Evolutionary conservation across 1,139 yeast species (phyloP).

Genomic region (Casaregolazyma suthepensis): DNA sequence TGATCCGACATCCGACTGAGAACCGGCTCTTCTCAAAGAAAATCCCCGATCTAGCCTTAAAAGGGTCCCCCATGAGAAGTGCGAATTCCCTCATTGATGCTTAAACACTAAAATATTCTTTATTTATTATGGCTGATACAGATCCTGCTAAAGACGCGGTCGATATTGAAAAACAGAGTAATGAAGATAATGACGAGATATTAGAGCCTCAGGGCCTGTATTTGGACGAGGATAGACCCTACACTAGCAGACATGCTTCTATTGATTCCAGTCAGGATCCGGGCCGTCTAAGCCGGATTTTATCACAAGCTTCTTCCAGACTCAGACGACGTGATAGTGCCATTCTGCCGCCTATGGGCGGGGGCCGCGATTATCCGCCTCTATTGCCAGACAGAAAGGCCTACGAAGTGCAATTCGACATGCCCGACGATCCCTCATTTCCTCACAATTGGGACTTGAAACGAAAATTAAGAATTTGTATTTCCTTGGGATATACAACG

Average conservation of each 20-base stretch:
- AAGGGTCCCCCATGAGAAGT: neutral
- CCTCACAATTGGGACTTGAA: conserved; percentile 45
- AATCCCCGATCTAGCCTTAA: neutral
- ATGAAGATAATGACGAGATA: neutral
- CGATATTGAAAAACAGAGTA: neutral
- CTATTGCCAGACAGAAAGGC: conserved; percentile 39
- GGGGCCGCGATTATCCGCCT: conserved; percentile 46
- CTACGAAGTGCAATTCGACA: conserved; percentile 48
- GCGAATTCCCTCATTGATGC: neutral
- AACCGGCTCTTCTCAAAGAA: neutral
- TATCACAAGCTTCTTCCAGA: conserved; percentile 13
- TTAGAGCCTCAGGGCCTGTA: neutral
- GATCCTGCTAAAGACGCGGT: neutral
- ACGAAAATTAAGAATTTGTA: conserved; percentile 32
- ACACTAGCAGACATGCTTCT: neutral
- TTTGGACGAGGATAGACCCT: neutral
- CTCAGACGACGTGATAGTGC: conserved; percentile 12
- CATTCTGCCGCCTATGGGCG: conserved; percentile 35
- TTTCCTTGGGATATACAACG: conserved; percentile 35
- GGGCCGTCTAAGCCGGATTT: conserved; percentile 15
- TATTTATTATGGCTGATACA: neutral
- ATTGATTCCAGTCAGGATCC: conserved; percentile 10
- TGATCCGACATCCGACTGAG: neutral
- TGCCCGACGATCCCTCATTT: conserved; percentile 45
- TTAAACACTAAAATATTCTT: neutral